Conservation (phyloP, 73 alveolate species). For the Symbiodinium pilosum region DNA sequence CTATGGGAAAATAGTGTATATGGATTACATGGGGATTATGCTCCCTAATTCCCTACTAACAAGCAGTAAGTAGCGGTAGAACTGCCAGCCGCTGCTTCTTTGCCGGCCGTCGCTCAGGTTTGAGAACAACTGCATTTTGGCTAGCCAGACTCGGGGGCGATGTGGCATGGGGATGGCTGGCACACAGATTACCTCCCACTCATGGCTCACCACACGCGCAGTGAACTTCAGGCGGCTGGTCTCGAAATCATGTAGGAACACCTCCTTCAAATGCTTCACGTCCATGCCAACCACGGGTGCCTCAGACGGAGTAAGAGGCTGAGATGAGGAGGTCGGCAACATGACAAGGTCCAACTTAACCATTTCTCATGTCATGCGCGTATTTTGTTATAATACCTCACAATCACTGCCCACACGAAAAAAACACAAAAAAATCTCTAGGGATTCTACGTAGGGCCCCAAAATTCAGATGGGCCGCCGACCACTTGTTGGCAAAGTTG, state of each 20-base stretch:
- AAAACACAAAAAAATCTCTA: too few relatives aligned
- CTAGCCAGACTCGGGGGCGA: conserved; percentile 74
- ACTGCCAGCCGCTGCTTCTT: neutral
- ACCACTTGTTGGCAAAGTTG: conserved; percentile 58
- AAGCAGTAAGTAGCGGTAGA: neutral
- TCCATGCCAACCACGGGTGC: conserved; percentile 83
- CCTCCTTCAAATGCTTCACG: conserved; percentile 35
- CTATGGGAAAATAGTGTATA: too few relatives aligned
- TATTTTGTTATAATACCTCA: too few relatives aligned
- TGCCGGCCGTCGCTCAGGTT: neutral
- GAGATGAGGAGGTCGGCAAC: too few relatives aligned
- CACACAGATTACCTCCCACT: conserved; percentile 57
- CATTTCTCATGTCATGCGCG: too few relatives aligned
- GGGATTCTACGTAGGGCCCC: too few relatives aligned
- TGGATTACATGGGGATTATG: too few relatives aligned
- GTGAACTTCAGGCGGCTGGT: conserved; percentile 30
- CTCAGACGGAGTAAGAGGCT: neutral
- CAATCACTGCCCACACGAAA: too few relatives aligned
- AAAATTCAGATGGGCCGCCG: neutral
- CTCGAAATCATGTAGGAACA: conserved; percentile 50
- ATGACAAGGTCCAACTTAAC: too few relatives aligned
- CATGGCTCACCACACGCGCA: neutral
- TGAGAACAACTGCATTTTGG: neutral
- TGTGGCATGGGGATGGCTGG: conserved; percentile 33
- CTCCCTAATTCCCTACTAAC: too few relatives aligned